Evolutionary conservation across 108 stramenopile species (phyloP), one percentile per base, ranked within the genome.

Genomic region (Nannochloropsis gaditana): DNA sequence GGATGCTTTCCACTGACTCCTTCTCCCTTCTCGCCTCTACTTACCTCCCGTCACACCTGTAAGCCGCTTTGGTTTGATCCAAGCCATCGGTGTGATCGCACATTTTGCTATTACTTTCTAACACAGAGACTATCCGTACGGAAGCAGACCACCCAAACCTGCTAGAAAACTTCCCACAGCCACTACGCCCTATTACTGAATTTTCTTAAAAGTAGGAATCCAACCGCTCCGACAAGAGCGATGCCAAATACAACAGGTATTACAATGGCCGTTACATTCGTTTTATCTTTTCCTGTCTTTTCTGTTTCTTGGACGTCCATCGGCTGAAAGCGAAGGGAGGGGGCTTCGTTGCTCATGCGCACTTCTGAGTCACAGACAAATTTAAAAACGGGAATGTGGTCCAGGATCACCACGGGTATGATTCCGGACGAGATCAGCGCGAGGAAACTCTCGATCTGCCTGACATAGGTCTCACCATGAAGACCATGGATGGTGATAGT

Each of bases 401-500:
- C 59, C 59, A n/a, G 15, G 2, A n/a, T 73, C 59, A 15, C 15
- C 19, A 73, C n/a, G 59, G 15, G 15, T 4, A 73, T 73, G 59
- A 73, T 73, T 0, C 59, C 59, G 19, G 59, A 73, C 15, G 59
- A 73, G 5, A 73, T 15, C 19, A 73, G n/a, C 19, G 59, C 15
- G 19, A 73, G 59, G 59, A 73, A 73, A n/a, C n/a, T n/a, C 0
- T 73, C 59, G 5, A 73, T n/a, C 8, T 73, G 59, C 8, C n/a
- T 73, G 6, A 73, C n/a, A 15, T 73, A n/a, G n/a, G 59, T n/a
- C 4, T n/a, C n/a, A n/a, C 59, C 59, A 3, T 6, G 8, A 15
- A 73, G 59, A 2, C 59, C 59, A 73, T 73, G 59, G n/a, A 73
- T 73, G 59, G 59, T 73, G 59, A 73, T 73, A n/a, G 59, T 73